Base-by-base conservation (phyloP, 176 grass and related monocot genomes). In the Elaeis guineensis region DNA sequence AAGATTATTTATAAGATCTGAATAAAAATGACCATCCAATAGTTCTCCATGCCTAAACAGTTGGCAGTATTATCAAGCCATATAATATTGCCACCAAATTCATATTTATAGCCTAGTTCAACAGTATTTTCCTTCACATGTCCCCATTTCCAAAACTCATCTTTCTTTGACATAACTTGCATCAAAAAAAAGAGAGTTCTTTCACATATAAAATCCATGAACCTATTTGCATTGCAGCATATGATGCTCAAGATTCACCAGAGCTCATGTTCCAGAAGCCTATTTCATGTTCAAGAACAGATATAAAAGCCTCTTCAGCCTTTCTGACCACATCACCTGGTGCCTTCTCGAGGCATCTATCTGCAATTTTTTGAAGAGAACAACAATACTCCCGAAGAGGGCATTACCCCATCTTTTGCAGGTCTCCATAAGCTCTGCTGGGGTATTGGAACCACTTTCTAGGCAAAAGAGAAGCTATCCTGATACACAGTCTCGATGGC, bases 401-500 rank as follows among this genome's bases (percentile, higher is more conserved):
- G 72, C 60, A 58, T 69, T 90, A 19, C 83, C 83, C 91, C 91
- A 90, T 79, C 91, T 71, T 50, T 77, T 83, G 69, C 91, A 96
- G 19, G 92, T 85, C 24, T 64, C 78, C 58, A 85, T 19, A 62
- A 96, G 86, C 69, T 85, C 83, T 3, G 17, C 55, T 11, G 80
- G 86, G 0, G 78, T 90, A 63, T 82, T 87, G 17, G 89, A 78
- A 54, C 67, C 78, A 49, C 79, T 69, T 64, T 77, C 58, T 54
- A 87, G 69, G 53, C 91, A 96, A 69, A 80, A 62, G 83, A 80
- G 32, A 90, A 88, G 29, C 91, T 96, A 54, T 90, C 80, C 65
- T 90, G 86, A 78, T 96, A 96, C 6, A 96, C 86, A 0, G 83
- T 87, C 81, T 96, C 92, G 65, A 90, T 96, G 48, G 80, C 82